Evolutionary conservation across 2,329 filamentous ascomycete genomes (phyloP), one percentile per base, ranked within the genome.

Genomic region (Aspergillus tamarii): DNA sequence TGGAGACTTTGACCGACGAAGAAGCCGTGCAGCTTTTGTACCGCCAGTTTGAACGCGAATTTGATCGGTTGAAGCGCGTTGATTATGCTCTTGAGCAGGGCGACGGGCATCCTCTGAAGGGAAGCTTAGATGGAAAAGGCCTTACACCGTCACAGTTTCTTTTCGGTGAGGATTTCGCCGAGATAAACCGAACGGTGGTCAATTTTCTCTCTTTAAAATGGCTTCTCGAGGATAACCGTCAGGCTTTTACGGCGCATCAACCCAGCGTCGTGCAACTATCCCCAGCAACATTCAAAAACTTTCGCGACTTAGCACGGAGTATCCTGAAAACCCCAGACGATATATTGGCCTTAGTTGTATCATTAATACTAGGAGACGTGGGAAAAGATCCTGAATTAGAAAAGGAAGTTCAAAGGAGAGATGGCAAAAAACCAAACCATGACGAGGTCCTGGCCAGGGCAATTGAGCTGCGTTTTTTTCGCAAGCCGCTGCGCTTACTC

Each of bases 131-230:
- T 23, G 41, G 50, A 4, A 26, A 43, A 59, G 48, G 2, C 16
- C 32, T 59, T 2, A 61, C 65, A 1, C 65, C 65, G 3, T 67
- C 65, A 2, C 32, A 26, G 3, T n/a, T 55, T 10, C 45, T 67
- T 19, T 65, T 45, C 39, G 66, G 58, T 1, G n/a, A 64, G 10
- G 72, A 80, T 23, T 79, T 72, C 45, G 34, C 57, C 2, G 79
- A 81, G 66, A 72, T 81, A 21, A 80, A 81, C 55, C 77, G 79
- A 16, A 81, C 78, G 0, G 67, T 80, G 8, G 72, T 78, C 23
- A 74, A 76, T 16, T 65, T 80, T 11, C 65, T 80, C 28, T 69
- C 75, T 0, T 57, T 80, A 50, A 75, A 76, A 62, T 81, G 78
- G 79, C 68, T 80, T 14, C 68, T 73, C 30, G 74, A 72, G 10